A percentile compares a stretch with the other conserved stretches of the same genome.
Conservation (phyloP, 345 rosid genomes). For the Arabidopsis thaliana region TAIR10.1 NC_003075.7:12051501-12052000, state of each 20-base stretch:
- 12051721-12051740: conserved; percentile 14
- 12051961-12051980: conserved; percentile 2
- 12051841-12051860: not conserved
- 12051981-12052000: not conserved
- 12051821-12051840: not conserved
- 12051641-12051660: not conserved
- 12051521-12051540: not conserved
- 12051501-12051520: not conserved
- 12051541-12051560: not conserved
- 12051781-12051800: conserved; percentile 28
- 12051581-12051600: conserved; percentile 23
- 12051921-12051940: conserved; percentile 33
- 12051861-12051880: not conserved
- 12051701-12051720: not conserved
- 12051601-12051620: not conserved
- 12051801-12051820: conserved; percentile 1
- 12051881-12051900: conserved; percentile 17
- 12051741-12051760: not conserved
- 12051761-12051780: not conserved
- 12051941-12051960: not conserved
- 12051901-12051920: not conserved
- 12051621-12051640: not conserved
- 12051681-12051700: too few species aligned
- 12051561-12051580: not conserved
- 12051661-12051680: not conserved